Percentiles rank a stretch among this genome's conserved stretches.
These are phyloP conservation scores for Tulasnella sp. DNA, from an alignment of 768 basidiomycete species.

Conservation along the genomic window DNA sequence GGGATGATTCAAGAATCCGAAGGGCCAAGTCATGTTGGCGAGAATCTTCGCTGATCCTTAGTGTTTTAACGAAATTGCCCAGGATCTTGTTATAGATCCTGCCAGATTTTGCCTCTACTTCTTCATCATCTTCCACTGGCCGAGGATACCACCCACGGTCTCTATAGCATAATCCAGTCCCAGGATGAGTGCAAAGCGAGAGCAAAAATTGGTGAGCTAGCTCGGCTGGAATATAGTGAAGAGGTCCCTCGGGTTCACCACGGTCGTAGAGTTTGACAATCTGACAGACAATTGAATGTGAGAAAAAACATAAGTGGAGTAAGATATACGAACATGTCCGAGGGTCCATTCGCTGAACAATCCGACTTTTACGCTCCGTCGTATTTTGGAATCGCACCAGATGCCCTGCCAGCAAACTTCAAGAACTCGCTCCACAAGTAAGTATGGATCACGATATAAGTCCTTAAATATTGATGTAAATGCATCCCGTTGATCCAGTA, in stretches of 20 bases:
- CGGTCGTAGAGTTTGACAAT: slow-evolving; percentile 67
- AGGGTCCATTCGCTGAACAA: slow-evolving; percentile 57
- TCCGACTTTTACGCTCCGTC: slow-evolving; percentile 53
- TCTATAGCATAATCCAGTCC: slow-evolving; percentile 73
- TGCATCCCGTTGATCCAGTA: slow-evolving; percentile 58
- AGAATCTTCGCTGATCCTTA: slow-evolving; percentile 82
- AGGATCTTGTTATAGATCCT: slow-evolving; percentile 76
- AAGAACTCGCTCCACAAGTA: slow-evolving; percentile 47
- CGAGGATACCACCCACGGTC: slow-evolving; percentile 87
- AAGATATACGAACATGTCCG: slow-evolving; percentile 37
- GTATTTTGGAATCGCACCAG: slow-evolving; percentile 62
- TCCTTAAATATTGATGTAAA: slow-evolving; percentile 66
- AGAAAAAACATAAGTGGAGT: slow-evolving; percentile 9
- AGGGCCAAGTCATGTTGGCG: slow-evolving; percentile 74
- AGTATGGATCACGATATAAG: slow-evolving; percentile 49
- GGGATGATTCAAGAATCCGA: slow-evolving; percentile 68
- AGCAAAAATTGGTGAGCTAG: slow-evolving; percentile 79
- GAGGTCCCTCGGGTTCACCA: slow-evolving; percentile 32
- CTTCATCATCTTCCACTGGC: slow-evolving; percentile 33
- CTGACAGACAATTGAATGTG: slow-evolving; percentile 26
- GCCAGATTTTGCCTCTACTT: slow-evolving; percentile 28
- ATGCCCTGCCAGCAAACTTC: slow-evolving; percentile 66
- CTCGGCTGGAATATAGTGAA: slow-evolving; percentile 55
- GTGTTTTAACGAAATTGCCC: slow-evolving; percentile 51
- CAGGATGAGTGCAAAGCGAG: slow-evolving; percentile 67